Evolutionary conservation across 805 yeast species (phyloP).

Genomic region (Candida wancherniae): DNA sequence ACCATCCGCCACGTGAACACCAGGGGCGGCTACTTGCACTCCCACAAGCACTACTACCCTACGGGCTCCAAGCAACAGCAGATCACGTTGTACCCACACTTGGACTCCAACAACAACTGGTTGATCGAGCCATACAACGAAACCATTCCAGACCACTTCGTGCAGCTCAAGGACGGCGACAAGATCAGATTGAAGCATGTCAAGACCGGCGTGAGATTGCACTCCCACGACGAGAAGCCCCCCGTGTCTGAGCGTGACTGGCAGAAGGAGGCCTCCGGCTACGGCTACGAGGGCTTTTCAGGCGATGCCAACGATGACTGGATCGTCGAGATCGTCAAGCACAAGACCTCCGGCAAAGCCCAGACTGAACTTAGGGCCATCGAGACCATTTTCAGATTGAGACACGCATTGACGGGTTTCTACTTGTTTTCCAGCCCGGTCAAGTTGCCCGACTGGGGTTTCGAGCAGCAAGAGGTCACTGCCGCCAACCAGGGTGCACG

Average conservation of each 20-base stretch:
- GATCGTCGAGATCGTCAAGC: conserved; percentile 64
- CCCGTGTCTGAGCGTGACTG: conserved; percentile 74
- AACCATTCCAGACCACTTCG: conserved; percentile 54
- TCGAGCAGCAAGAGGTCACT: conserved; percentile 80
- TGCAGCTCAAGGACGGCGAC: conserved; percentile 61
- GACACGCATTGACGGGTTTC: conserved; percentile 77
- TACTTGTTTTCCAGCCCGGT: conserved; percentile 70
- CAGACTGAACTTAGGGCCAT: conserved; percentile 57
- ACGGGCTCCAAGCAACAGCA: conserved; percentile 85
- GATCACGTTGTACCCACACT: conserved; percentile 72
- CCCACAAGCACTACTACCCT: conserved; percentile 67
- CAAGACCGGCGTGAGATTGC: conserved; percentile 60
- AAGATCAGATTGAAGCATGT: conserved; percentile 65
- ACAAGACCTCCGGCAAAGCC: conserved; percentile 45
- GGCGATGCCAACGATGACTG: conserved; percentile 88
- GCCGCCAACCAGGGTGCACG: conserved; percentile 68
- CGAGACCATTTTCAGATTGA: conserved; percentile 65
- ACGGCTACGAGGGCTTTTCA: conserved; percentile 69
- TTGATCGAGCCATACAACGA: conserved; percentile 61
- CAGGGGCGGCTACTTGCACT: conserved; percentile 76
- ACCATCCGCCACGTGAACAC: conserved; percentile 67
- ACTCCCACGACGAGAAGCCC: conserved; percentile 78
- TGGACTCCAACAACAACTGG: conserved; percentile 74
- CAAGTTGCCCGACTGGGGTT: conserved; percentile 79
- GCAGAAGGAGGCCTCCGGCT: conserved; percentile 78